Percentiles rank a stretch among this genome's conserved stretches.
Evolutionary conservation across 2,329 filamentous ascomycete species (phyloP).

Genomic region (Cytospora mali): DNA sequence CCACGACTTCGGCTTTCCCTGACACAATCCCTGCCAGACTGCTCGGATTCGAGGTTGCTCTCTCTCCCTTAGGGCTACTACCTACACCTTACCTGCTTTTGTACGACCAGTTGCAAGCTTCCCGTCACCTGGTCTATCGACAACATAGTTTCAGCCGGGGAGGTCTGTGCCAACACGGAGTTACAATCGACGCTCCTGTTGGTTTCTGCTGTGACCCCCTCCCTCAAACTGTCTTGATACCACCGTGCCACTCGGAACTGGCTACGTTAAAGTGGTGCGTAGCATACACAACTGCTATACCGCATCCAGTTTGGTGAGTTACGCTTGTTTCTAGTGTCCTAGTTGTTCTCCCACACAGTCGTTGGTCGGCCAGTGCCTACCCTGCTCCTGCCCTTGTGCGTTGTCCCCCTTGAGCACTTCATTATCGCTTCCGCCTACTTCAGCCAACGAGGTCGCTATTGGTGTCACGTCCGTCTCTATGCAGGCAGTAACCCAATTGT

Average conservation of each 20-base stretch:
- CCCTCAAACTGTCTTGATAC: neutral
- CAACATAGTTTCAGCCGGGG: neutral
- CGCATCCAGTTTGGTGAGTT: constrained; percentile 14
- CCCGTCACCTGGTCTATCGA: constrained; percentile 10
- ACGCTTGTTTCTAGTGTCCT: neutral
- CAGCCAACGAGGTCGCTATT: neutral
- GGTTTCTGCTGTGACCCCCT: neutral
- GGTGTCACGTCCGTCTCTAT: neutral
- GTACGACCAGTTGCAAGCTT: constrained; percentile 3
- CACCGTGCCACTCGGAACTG: neutral
- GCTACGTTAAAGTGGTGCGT: neutral
- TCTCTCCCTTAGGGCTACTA: neutral
- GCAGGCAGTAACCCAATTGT: neutral
- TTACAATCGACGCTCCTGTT: neutral
- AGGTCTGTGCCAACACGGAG: neutral
- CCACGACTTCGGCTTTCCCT: neutral
- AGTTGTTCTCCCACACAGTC: neutral
- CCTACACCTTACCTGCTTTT: constrained; percentile 1
- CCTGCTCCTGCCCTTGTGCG: neutral
- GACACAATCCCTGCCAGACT: neutral
- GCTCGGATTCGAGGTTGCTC: neutral
- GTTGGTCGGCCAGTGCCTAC: neutral
- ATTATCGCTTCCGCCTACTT: neutral
- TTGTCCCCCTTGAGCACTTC: neutral
- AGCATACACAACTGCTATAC: neutral